Conservation (phyloP, 805 yeast species). For the Hanseniaspora lindneri region DNA sequence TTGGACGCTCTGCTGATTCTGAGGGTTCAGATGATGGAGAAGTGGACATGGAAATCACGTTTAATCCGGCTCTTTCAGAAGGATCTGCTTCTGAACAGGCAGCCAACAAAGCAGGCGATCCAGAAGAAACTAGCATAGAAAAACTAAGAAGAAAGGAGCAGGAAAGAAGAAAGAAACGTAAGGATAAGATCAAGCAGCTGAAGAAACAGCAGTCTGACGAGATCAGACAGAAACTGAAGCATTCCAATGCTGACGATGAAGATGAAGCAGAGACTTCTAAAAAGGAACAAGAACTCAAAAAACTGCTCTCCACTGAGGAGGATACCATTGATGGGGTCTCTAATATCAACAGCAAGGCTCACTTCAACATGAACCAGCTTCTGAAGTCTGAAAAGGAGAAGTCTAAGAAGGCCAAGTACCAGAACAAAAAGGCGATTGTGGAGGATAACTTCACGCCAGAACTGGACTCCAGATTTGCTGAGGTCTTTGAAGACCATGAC, state of each 20-base stretch:
- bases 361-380: slow-evolving; percentile 70
- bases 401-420: slow-evolving; percentile 37
- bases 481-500: slow-evolving; percentile 71
- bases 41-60: slow-evolving; percentile 89
- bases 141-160: slow-evolving; percentile 77
- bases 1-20: slow-evolving; percentile 24
- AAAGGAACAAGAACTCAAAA: slow-evolving; percentile 61
- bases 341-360: slow-evolving; percentile 36
- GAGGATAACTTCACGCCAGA: slow-evolving; percentile 55
- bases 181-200: slow-evolving; percentile 57
- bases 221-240: slow-evolving; percentile 36
- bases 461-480: slow-evolving; percentile 78
- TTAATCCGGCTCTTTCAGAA: slow-evolving; percentile 62
- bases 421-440: slow-evolving; percentile 38
- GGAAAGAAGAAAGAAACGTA: slow-evolving; percentile 79
- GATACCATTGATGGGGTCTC: slow-evolving; percentile 36
- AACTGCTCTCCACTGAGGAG: slow-evolving; percentile 32
- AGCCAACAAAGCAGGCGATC: slow-evolving; percentile 24
- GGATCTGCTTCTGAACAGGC: slow-evolving; percentile 31
- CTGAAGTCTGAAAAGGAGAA: slow-evolving; percentile 60
- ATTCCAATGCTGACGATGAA: slow-evolving; percentile 26
- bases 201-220: slow-evolving; percentile 39
- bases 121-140: slow-evolving; percentile 64
- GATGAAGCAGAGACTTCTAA: slow-evolving; percentile 48
- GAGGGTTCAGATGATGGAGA: slow-evolving; percentile 44